Evolutionary conservation across 176 grass and related monocot genomes (phyloP), one percentile per base, ranked within the genome.

Genomic region (Carex cristatella): DNA sequence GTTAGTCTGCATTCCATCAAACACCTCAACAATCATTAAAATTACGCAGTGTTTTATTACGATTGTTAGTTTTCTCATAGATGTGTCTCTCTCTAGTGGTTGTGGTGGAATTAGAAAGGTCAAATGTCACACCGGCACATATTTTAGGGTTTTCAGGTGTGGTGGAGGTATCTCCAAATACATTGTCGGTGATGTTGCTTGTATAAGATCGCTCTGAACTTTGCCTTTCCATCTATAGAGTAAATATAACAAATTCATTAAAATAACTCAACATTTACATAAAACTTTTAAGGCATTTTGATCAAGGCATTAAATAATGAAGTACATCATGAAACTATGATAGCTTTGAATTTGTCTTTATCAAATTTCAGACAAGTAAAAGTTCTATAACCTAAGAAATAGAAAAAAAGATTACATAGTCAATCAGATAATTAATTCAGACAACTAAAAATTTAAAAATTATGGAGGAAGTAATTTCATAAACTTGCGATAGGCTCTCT

Each of bases 1-100:
- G 55, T 89, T 89, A 56, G 87, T 83, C 73, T 89, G 61, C 27
- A 89, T 72, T 40, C 83, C 83, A 2, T 83, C 87, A 31, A 89
- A 74, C 28, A 85, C 87, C 72, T 89, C 83, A 2, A 85, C 83
- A 15, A 27, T 33, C 87, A 89, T 89, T 28, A 85, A 89, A 51
- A 89, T 38, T 19, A 58, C 55, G 18, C 87, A 89, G 3, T 85
- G 74, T 66, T 54, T 14, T 59, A 82, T 81, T 31, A 75, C 87
- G 5, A 85, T 14, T 15, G 72, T 8, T 75, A 89, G 76, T 65
- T 89, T 85, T 49, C 42, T 55, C 65, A 89, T 83, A 85, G 12
- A 65, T 35, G 18, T 55, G 38, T 65, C 87, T 89, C 35, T 89
- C 87, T 75, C 40, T 65, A 58, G 87, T 79, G 0, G 37, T 55